Base-by-base conservation (phyloP, 495 filamentous ascomycete genomes). In the Hypoxylon rickii region DNA sequence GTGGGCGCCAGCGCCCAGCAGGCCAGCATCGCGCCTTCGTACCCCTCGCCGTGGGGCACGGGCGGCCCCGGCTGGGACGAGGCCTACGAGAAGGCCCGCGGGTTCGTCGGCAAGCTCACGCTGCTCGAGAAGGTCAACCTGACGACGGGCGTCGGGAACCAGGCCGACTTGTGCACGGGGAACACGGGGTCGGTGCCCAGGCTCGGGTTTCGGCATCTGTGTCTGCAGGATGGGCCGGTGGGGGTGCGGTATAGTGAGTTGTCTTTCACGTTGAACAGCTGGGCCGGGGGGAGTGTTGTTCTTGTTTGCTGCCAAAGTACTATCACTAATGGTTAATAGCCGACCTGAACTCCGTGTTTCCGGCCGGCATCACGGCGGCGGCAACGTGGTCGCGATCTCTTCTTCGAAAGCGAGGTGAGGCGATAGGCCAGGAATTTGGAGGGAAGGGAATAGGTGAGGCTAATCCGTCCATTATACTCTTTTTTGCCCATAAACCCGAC, bases 111-210 rank as follows among this genome's bases (percentile, higher is more conserved):
- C 46, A 74, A 82, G 61, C 89, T 96, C 83, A 90, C 82, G 16
- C 69, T 97, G 51, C 70, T 85, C 8, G 92, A 96, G 68, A 97
- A 96, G 70, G 89, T 68, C 12, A 90, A 90, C 50, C 64, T 90
- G 51, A 89, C 86, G 3, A 89, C 87, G 2, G 89, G 89, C 55
- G 78, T 82, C 38, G 88, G 88, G 55, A 93, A 90, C 86, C 68
- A 84, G 65, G 75, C 80, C 6, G 86, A 86, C 51, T 69, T 77
- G 55, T 95, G 90, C 66, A 87, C 94, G 8, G 91, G 91, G 31
- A 85, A 91, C 50, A 85, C 80, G 17, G 86, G 84, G 2, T 70
- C 80, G 13, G 71, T 82, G 15, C 69, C 70, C 1, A 51, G 77
- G 29, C 49, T 81, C 4, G 67, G 67, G 12, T 81, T 82, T 46